Conservation (phyloP, 192 early-diverging fungal genomes). For the Glomus cerebriforme region DNA sequence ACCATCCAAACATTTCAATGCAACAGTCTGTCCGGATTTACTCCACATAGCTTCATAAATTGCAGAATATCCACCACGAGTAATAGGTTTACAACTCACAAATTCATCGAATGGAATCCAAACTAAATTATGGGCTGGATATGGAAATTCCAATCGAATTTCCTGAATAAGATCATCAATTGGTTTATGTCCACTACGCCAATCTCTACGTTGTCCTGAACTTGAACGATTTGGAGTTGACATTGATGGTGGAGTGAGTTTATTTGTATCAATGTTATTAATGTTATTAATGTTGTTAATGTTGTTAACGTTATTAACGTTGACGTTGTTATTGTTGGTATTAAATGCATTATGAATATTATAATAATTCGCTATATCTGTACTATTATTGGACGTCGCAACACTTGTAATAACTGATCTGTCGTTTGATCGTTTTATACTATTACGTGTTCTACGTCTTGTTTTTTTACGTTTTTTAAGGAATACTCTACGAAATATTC, state of each 20-base stretch:
- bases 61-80: conserved; percentile 42
- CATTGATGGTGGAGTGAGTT: no score
- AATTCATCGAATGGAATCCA: conserved; percentile 33
- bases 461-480: conserved; percentile 7
- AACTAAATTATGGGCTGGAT: conserved; percentile 13
- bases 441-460: neutral
- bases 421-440: neutral
- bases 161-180: conserved; percentile 23
- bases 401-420: neutral
- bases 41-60: conserved; percentile 35
- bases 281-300: neutral
- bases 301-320: neutral
- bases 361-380: neutral
- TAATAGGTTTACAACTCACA: conserved; percentile 20
- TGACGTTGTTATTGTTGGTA: no score
- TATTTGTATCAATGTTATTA: neutral
- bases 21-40: conserved; percentile 26
- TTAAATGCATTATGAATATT: neutral
- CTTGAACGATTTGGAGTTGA: neutral
- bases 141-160: conserved; percentile 28
- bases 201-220: conserved; percentile 27
- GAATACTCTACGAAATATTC: neutral
- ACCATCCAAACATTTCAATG: conserved; percentile 37
- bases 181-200: conserved; percentile 19
- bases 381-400: neutral